Evolutionary conservation across 2,329 filamentous ascomycete genomes (phyloP), one percentile per base, ranked within the genome.

Genomic region (Epicoccum sorghinum): DNA sequence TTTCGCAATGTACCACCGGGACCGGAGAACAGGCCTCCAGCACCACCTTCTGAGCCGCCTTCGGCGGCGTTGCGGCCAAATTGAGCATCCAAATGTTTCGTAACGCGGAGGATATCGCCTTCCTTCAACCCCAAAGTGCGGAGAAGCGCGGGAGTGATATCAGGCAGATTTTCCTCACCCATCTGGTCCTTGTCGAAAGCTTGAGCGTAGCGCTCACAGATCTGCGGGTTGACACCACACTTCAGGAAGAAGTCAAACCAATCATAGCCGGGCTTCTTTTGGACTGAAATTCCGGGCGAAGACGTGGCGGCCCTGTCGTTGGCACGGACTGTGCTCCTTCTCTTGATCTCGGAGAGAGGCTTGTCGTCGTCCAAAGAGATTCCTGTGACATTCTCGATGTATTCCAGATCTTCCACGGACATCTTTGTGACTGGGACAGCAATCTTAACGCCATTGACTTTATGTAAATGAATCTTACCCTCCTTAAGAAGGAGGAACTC

Each of bases 171-270:
- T 59, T 90, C 93, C 74, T 97, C 93, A 61, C 96, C 93, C 91
- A 99, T 98, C 23, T 93, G 95, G 70, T 99, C 95, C 69, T 88
- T 88, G 42, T 85, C 76, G 70, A 99, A 99, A 2, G 91, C 91
- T 69, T 92, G 90, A 1, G 93, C 88, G 70, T 99, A 99, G 49
- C 95, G 86, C 76, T 98, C 93, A 75, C 95, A 99, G 40, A 96
- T 87, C 54, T 96, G 91, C 43, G 93, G 90, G 39, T 92, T 89
- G 65, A 98, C 91, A 41, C 96, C 93, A 72, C 92, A 96, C 59
- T 88, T 87, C 36, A 99, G 79, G 81, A 99, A 99, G 79, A 99
- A 98, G 71, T 97, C 92, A 69, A 99, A 99, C 95, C 95, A 99
- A 73, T 99, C 95, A 72, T 98, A 96, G 42, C 95, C 88, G 1